Evolutionary conservation across 2,329 filamentous ascomycete genomes (phyloP).

Genomic region (Fusarium denticulatum): DNA sequence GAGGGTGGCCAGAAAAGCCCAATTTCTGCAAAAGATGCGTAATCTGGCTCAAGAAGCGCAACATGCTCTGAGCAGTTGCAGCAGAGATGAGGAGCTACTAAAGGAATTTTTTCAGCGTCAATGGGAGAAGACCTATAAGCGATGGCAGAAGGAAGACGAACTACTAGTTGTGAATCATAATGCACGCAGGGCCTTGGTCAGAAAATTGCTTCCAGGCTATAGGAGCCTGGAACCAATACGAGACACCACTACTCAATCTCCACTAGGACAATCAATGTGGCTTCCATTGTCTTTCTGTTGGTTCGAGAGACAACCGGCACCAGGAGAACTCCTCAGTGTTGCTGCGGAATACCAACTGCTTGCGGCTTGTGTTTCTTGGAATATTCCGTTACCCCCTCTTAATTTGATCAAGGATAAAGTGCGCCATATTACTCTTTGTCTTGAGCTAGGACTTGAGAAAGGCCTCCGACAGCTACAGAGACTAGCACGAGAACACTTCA

Average conservation of each 20-base stretch:
- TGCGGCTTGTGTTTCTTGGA: not conserved
- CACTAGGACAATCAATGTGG: not conserved
- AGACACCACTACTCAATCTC: fast-evolving
- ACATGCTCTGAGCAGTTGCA: fast-evolving
- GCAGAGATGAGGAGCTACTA: fast-evolving
- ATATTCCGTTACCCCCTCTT: not conserved
- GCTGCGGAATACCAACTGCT: not conserved
- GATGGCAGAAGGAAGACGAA: not conserved
- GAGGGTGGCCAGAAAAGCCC: not conserved
- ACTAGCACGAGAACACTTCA: fast-evolving
- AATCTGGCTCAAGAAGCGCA: fast-evolving
- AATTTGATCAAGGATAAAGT: fast-evolving
- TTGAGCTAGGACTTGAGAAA: not conserved
- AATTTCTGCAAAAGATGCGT: fast-evolving
- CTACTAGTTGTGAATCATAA: fast-evolving
- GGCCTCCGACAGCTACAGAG: not conserved
- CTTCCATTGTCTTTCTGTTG: not conserved
- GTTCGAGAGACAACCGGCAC: fast-evolving
- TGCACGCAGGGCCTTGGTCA: fast-evolving
- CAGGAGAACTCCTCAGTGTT: fast-evolving
- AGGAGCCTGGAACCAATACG: fast-evolving
- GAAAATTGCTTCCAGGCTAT: not conserved
- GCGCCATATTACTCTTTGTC: not conserved
- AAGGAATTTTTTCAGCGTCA: fast-evolving
- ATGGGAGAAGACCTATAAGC: fast-evolving